Percentiles rank a stretch among this genome's conserved stretches.
Evolutionary conservation across 768 basidiomycete genomes (phyloP).

Genomic region (Agaricus sinodeliciosus): DNA sequence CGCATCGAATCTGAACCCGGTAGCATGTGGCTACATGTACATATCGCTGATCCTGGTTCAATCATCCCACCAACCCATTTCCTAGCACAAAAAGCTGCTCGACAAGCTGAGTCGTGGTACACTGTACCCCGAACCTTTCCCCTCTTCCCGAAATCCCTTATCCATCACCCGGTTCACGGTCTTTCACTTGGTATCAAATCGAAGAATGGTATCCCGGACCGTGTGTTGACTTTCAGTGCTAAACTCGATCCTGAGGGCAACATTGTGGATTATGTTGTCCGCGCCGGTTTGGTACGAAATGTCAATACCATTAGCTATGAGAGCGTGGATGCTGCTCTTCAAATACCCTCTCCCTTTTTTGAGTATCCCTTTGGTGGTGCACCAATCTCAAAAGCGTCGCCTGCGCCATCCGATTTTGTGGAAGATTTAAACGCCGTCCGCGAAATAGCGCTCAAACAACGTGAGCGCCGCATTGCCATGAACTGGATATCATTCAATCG

Average conservation of each 20-base stretch:
- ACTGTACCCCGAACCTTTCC: conserved; percentile 55
- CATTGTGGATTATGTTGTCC: conserved; percentile 64
- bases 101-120: conserved; percentile 52
- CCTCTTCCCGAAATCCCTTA: conserved; percentile 63
- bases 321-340: conserved; percentile 50
- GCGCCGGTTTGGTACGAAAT: conserved; percentile 70
- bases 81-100: conserved; percentile 51
- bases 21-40: conserved; percentile 77
- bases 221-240: conserved; percentile 75
- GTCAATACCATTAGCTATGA: conserved; percentile 60
- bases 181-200: conserved; percentile 31
- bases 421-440: conserved; percentile 24
- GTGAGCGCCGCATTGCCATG: not conserved
- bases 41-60: conserved; percentile 89
- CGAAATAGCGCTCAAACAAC: not conserved
- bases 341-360: conserved; percentile 8
- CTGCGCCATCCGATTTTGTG: conserved; percentile 17
- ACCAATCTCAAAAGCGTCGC: not conserved
- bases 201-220: conserved; percentile 34
- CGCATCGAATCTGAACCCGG: conserved; percentile 51
- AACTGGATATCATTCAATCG: conserved; percentile 7
- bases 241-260: conserved; percentile 56
- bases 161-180: conserved; percentile 34
- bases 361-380: conserved; percentile 40
- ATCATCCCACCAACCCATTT: conserved; percentile 65